phyloP scores from a whole-genome alignment of 352 stramenopile genomes.

The Pythium graminicola region DNA sequence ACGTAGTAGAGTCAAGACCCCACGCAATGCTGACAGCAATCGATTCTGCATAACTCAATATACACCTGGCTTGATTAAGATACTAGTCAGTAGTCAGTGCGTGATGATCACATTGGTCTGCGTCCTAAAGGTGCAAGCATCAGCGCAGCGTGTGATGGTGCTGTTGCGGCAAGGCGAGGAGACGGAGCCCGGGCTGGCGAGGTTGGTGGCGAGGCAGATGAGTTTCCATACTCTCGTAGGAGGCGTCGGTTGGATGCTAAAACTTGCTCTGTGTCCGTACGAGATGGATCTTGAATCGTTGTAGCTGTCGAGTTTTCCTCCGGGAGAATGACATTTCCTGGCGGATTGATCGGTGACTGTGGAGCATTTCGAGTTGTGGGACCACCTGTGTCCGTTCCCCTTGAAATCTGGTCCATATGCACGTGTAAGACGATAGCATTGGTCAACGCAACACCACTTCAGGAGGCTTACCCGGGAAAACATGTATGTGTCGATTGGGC shows the following conservation, averaged over 20 bases:
- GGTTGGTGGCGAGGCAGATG: conserved; percentile 2
- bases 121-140: too few relatives aligned
- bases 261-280: conserved; percentile 1
- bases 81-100: not conserved
- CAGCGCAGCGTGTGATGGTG: too few relatives aligned
- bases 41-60: conserved; percentile 10
- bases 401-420: conserved; percentile 19
- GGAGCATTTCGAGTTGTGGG: not conserved
- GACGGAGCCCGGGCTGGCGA: conserved; percentile 3
- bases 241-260: conserved; percentile 29
- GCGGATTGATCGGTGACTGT: not conserved
- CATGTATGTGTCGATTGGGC: conserved; percentile 44
- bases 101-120: too few relatives aligned
- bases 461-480: conserved; percentile 30
- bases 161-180: not conserved
- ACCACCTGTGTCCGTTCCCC: conserved; percentile 19
- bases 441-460: not conserved
- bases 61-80: conserved; percentile 7
- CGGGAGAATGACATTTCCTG: conserved; percentile 11
- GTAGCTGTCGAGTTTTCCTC: not conserved
- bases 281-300: conserved; percentile 1
- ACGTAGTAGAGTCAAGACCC: conserved; percentile 38
- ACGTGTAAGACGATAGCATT: not conserved
- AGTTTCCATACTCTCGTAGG: conserved; percentile 20
- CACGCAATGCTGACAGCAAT: conserved; percentile 31